Conservation (phyloP, 2,329 filamentous ascomycete species). For the Fusarium gaditjirri region DNA sequence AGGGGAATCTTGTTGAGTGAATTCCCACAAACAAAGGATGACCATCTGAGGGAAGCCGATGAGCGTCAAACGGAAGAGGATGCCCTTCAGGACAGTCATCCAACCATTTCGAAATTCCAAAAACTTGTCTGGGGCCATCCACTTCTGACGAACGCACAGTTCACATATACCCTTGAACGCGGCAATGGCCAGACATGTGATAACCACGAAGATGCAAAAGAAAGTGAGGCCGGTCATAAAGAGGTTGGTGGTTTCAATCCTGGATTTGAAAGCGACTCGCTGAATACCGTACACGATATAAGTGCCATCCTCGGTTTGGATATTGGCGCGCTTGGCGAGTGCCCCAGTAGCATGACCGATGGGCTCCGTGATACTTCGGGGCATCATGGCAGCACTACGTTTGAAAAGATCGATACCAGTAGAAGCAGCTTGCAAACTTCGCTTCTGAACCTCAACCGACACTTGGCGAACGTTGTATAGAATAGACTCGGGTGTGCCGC, state of each 20-base stretch:
- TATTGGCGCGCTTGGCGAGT: conserved; percentile 65
- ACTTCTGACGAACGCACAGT: conserved; percentile 75
- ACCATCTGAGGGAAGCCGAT: conserved; percentile 94
- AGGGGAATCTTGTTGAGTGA: conserved; percentile 84
- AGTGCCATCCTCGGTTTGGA: conserved; percentile 63
- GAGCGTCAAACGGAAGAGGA: conserved; percentile 88
- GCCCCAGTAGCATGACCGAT: conserved; percentile 50
- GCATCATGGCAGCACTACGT: conserved; percentile 65
- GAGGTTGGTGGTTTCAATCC: conserved; percentile 90
- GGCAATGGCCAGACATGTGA: conserved; percentile 77
- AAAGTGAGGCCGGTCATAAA: conserved; percentile 93
- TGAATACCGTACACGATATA: conserved; percentile 83
- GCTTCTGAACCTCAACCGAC: conserved; percentile 86
- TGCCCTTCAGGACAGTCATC: conserved; percentile 92
- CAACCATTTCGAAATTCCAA: conserved; percentile 94
- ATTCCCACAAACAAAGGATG: conserved; percentile 92
- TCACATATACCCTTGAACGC: conserved; percentile 87
- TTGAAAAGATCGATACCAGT: conserved; percentile 59
- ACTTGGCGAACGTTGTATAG: conserved; percentile 77
- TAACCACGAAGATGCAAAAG: conserved; percentile 84
- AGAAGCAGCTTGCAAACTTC: conserved; percentile 55
- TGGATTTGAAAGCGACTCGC: conserved; percentile 85
- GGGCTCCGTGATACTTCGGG: conserved; percentile 54
- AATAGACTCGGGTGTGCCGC: conserved; percentile 82
- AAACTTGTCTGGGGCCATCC: conserved; percentile 88